These are phyloP conservation scores for Skeletonema potamos DNA, from an alignment of 108 stramenopile species.

Conservation along the genomic window DNA sequence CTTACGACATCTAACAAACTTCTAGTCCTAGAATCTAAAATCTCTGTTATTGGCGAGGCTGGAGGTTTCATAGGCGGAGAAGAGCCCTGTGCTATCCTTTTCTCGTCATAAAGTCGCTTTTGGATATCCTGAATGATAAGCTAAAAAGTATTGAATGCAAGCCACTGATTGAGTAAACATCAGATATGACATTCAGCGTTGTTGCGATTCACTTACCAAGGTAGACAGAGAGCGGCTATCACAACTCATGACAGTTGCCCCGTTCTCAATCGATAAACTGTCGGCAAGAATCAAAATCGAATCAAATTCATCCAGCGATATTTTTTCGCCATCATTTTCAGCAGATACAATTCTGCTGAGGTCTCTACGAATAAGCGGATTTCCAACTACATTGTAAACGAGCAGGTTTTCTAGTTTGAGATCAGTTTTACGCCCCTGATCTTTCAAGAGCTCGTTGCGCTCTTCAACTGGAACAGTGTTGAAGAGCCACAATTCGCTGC, in stretches of 20 bases:
- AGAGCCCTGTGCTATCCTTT: not conserved
- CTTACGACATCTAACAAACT: conserved; percentile 25
- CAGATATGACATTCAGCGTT: no score
- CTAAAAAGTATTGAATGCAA: no score
- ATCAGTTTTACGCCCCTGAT: conserved; percentile 35
- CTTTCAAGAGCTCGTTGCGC: conserved; percentile 31
- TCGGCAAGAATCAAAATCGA: conserved; percentile 54
- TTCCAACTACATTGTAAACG: conserved; percentile 37
- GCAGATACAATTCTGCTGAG: conserved; percentile 26
- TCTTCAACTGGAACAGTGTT: conserved; percentile 21
- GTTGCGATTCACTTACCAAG: not conserved
- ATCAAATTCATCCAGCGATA: conserved; percentile 37
- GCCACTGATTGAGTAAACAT: no score
- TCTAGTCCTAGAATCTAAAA: conserved; percentile 37
- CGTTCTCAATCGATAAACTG: conserved; percentile 22
- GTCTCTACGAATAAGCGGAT: conserved; percentile 41
- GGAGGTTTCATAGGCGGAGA: conserved; percentile 10
- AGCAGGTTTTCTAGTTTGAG: conserved; percentile 28
- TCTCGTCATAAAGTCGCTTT: conserved; percentile 11
- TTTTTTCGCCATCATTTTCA: conserved; percentile 5
- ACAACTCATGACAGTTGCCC: conserved; percentile 33
- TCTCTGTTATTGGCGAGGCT: conserved; percentile 28
- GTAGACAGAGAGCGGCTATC: conserved; percentile 37
- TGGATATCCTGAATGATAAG: conserved; percentile 38
- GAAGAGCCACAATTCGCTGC: conserved; percentile 46